A percentile compares a stretch with the other conserved stretches of the same genome.
Evolutionary conservation across 1,139 yeast genomes (phyloP).

Genomic region (Meyerozyma carpophila): DNA sequence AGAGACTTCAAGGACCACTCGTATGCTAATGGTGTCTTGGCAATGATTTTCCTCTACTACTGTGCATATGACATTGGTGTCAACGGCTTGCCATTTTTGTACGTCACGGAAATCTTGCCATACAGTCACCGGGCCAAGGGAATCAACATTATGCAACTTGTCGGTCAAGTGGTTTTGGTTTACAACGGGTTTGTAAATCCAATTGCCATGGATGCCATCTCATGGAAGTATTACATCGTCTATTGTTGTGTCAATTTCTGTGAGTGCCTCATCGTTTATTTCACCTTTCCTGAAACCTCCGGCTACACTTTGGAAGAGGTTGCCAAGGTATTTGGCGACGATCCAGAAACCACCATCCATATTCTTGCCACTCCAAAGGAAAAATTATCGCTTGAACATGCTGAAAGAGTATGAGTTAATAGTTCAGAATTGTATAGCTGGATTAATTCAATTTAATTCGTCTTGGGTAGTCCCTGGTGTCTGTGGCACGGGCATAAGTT

Average conservation of each 20-base stretch:
- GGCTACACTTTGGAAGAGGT: slow-evolving; percentile 54
- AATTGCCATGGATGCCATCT: slow-evolving; percentile 53
- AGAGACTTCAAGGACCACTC: slow-evolving; percentile 26
- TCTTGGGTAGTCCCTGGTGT: too few relatives aligned
- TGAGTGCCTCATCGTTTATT: slow-evolving; percentile 31
- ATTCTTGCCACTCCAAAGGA: neutral
- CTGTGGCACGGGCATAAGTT: too few relatives aligned
- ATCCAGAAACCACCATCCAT: slow-evolving; percentile 5
- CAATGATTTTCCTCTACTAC: slow-evolving; percentile 41
- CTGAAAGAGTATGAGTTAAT: neutral
- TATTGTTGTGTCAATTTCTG: slow-evolving; percentile 36
- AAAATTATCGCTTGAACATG: slow-evolving; percentile 2
- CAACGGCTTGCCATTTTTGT: slow-evolving; percentile 35
- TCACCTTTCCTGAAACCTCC: slow-evolving; percentile 46
- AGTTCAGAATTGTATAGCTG: too few relatives aligned
- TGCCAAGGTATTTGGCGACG: slow-evolving; percentile 42
- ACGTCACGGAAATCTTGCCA: slow-evolving; percentile 40
- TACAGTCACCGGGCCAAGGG: slow-evolving; percentile 43
- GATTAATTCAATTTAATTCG: too few relatives aligned
- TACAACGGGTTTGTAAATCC: slow-evolving; percentile 51
- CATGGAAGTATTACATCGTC: slow-evolving; percentile 58
- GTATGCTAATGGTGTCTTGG: slow-evolving; percentile 40
- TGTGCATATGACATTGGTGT: slow-evolving; percentile 33
- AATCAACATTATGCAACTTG: slow-evolving; percentile 22
- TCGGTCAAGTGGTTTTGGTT: slow-evolving; percentile 21